Evolutionary conservation across 2,329 filamentous ascomycete genomes (phyloP).

Genomic region (Pseudogymnoascus sp.): DNA sequence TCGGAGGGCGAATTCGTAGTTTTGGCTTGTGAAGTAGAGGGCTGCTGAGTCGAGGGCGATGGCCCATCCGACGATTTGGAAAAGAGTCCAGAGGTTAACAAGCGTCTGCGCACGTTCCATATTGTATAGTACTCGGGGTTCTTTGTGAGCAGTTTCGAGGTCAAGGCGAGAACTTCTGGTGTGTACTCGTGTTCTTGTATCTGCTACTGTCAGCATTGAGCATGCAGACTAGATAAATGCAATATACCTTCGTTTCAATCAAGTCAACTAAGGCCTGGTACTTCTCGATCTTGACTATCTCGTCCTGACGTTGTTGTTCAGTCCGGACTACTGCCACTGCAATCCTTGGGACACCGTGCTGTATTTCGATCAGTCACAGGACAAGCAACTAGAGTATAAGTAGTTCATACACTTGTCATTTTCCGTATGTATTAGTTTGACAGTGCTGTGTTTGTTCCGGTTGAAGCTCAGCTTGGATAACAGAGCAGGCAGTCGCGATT

Average conservation of each 20-base stretch:
- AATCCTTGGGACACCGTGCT: slow-evolving; percentile 80
- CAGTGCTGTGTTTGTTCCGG: not conserved
- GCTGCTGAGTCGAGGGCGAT: slow-evolving; percentile 46
- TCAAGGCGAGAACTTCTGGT: slow-evolving; percentile 54
- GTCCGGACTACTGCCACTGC: slow-evolving; percentile 50
- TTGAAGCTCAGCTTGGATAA: slow-evolving; percentile 1
- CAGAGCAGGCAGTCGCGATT: slow-evolving; percentile 8
- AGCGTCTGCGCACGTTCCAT: slow-evolving; percentile 80
- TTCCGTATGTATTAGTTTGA: slow-evolving; percentile 10
- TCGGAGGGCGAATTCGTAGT: slow-evolving; percentile 55
- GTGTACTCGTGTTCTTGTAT: slow-evolving; percentile 28
- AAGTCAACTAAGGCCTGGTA: slow-evolving; percentile 65
- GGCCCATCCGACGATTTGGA: slow-evolving; percentile 44
- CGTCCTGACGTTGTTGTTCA: slow-evolving; percentile 62
- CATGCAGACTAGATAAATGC: not conserved
- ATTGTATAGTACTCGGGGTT: slow-evolving; percentile 88
- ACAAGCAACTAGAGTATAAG: slow-evolving; percentile 11
- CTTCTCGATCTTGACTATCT: slow-evolving; percentile 65
- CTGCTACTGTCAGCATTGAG: slow-evolving; percentile 18
- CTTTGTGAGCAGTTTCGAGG: slow-evolving; percentile 62
- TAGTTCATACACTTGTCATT: slow-evolving; percentile 31
- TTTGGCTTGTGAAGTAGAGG: slow-evolving; percentile 44
- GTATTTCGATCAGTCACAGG: slow-evolving; percentile 25
- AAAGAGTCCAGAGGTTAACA: slow-evolving; percentile 42
- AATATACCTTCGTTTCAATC: slow-evolving; percentile 55